A percentile compares a stretch with the other conserved stretches of the same genome.
phyloP scores from a whole-genome alignment of 1,139 yeast species.

The Kluyveromyces sp. region DNA sequence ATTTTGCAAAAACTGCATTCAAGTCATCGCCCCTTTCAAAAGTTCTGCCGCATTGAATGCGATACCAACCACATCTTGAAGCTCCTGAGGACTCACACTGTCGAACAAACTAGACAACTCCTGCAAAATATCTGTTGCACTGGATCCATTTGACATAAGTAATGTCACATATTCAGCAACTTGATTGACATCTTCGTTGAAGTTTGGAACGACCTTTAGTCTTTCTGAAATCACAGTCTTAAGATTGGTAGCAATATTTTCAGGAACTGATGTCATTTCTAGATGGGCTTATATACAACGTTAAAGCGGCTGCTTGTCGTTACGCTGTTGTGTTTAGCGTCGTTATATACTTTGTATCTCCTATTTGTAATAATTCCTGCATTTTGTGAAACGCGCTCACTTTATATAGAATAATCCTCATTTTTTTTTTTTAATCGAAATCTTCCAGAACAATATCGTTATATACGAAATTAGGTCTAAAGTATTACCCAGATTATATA shows the following conservation, averaged over 20 bases:
- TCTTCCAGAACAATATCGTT: too few species aligned
- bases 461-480: too few species aligned
- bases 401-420: too few species aligned
- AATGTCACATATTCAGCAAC: constrained; percentile 75
- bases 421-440: too few species aligned
- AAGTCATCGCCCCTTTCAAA: constrained; percentile 32
- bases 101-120: constrained; percentile 66
- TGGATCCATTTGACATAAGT: constrained; percentile 63
- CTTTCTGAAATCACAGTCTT: constrained; percentile 32
- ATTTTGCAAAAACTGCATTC: constrained; percentile 25
- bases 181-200: constrained; percentile 62
- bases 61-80: constrained; percentile 35
- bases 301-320: too few species aligned
- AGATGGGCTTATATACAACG: not conserved
- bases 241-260: constrained; percentile 25
- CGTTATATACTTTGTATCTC: too few species aligned
- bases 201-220: constrained; percentile 30
- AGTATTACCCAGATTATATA: too few species aligned
- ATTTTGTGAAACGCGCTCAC: too few species aligned
- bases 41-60: constrained; percentile 51
- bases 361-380: too few species aligned
- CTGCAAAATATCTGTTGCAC: constrained; percentile 51
- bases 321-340: too few species aligned
- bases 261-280: constrained; percentile 10
- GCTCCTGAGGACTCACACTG: constrained; percentile 44